Base-by-base conservation (phyloP, 306 rosid genomes). In the Lathyrus oleraceus region DNA sequence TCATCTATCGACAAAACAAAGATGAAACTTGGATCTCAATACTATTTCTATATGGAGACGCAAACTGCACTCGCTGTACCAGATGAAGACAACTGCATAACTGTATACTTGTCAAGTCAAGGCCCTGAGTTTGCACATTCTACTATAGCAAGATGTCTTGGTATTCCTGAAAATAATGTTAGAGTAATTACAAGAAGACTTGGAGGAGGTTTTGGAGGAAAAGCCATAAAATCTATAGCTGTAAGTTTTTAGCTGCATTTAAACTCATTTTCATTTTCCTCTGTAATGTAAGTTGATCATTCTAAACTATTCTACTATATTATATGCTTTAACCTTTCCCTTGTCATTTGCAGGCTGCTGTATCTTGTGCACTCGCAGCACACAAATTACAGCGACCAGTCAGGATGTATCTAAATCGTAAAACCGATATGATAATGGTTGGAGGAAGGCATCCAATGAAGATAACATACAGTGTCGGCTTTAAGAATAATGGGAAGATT, bases 201-300 rank as follows among this genome's bases (percentile, higher is more conserved):
- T 75, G 98, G 98, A 10, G 98, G 98, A 68, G 93, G 96, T 52
- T 88, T 88, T 77, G 98, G 98, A 40, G 98, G 98, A 72, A 93
- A 90, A 68, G 76, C 69, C 63, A 0, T 65, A 4, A 85, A 60
- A 65, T 47, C 98, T 9, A 27, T 78, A 45, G 48, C 86, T 44
- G 96, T 93, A 80, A 84, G 96, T 81, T 76, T 78, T 64, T 35
- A n/a, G n/a, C n/a, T n/a, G n/a, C n/a, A n/a, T n/a, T n/a, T n/a
- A n/a, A n/a, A n/a, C n/a, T n/a, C n/a, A n/a, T n/a, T n/a, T n/a
- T n/a, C n/a, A n/a, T n/a, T n/a, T n/a, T n/a, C n/a, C n/a, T n/a
- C n/a, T n/a, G n/a, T n/a, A n/a, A n/a, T n/a, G n/a, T n/a, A n/a
- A n/a, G n/a, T 35, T 35, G 39, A 35, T 35, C 10, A 35, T 35